Conservation (phyloP, 768 basidiomycete genomes). For the Pleurotus salmoneostramineus region DNA sequence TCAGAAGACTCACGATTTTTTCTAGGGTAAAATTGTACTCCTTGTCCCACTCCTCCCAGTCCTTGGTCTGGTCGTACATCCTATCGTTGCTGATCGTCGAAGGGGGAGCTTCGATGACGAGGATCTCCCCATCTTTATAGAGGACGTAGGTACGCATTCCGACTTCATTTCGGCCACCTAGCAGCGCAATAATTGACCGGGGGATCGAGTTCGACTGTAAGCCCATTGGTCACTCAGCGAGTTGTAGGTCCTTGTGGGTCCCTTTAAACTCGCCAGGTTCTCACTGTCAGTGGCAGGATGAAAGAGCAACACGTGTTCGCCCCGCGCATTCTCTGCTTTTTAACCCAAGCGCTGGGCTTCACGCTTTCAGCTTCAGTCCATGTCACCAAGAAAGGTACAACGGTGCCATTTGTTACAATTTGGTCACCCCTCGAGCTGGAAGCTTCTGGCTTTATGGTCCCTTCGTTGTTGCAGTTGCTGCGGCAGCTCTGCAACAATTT, state of each 20-base stretch:
- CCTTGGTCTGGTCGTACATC: background rate
- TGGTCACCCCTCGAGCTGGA: too few relatives aligned
- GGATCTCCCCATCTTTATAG: slow-evolving; percentile 9
- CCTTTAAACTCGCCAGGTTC: background rate
- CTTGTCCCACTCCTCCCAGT: slow-evolving; percentile 2
- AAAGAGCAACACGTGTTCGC: background rate
- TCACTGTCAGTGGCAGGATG: background rate
- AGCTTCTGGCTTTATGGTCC: too few relatives aligned
- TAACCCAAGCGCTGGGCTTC: too few relatives aligned
- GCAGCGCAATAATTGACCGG: slow-evolving; percentile 7
- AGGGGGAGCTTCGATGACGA: slow-evolving; percentile 7
- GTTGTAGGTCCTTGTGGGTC: slow-evolving; percentile 9
- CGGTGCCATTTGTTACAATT: too few relatives aligned
- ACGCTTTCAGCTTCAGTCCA: too few relatives aligned
- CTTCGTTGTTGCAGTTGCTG: too few relatives aligned
- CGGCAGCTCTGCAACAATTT: too few relatives aligned
- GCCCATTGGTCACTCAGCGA: slow-evolving; percentile 6
- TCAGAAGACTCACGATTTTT: background rate
- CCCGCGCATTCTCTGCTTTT: background rate
- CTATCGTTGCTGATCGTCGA: slow-evolving; percentile 4
- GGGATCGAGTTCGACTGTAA: slow-evolving; percentile 2
- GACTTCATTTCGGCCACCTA: slow-evolving; percentile 8
- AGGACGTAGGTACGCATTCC: slow-evolving; percentile 8
- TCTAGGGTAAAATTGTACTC: slow-evolving; percentile 6
- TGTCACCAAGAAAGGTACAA: too few relatives aligned